A percentile compares a stretch with the other conserved stretches of the same genome.
Evolutionary conservation across 495 filamentous ascomycete genomes (phyloP).

Genomic region (Penicillium odoratum): DNA sequence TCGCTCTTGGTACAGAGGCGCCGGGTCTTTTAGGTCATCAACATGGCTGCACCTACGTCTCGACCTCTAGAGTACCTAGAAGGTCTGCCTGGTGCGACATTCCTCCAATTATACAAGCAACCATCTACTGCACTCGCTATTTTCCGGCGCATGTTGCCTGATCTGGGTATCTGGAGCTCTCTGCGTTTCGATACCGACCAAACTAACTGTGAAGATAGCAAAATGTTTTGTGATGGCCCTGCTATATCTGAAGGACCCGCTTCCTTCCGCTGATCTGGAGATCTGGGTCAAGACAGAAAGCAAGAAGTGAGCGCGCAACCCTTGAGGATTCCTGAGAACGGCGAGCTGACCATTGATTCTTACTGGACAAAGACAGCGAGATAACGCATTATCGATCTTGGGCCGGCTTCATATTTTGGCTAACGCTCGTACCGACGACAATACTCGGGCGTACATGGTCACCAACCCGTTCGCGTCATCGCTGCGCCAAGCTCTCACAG

Average conservation of each 20-base stretch:
- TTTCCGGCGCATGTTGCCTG: conserved; percentile 94
- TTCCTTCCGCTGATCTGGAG: conserved; percentile 75
- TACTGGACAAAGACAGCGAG: conserved; percentile 58
- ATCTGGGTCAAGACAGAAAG: conserved; percentile 76
- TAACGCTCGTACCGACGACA: conserved; percentile 56
- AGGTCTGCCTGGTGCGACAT: conserved; percentile 82
- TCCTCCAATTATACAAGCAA: conserved; percentile 88
- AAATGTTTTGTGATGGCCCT: conserved; percentile 95
- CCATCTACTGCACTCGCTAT: conserved; percentile 93
- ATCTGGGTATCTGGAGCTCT: conserved; percentile 63
- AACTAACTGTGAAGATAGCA: conserved; percentile 54
- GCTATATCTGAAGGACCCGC: conserved; percentile 77
- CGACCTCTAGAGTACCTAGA: conserved; percentile 83
- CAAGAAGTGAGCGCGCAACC: conserved; percentile 52
- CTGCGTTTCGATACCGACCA: conserved; percentile 3
- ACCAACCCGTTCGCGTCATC: conserved; percentile 73
- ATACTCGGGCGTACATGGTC: conserved; percentile 65
- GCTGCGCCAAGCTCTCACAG: conserved; percentile 80
- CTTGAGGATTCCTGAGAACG: conserved; percentile 1
- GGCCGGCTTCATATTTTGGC: conserved; percentile 79
- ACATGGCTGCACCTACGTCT: conserved; percentile 68
- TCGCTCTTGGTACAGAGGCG: conserved; percentile 33
- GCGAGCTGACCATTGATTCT: conserved; percentile 7
- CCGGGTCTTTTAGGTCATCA: conserved; percentile 34
- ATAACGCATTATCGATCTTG: conserved; percentile 77